A percentile compares a stretch with the other conserved stretches of the same genome.
phyloP scores from a whole-genome alignment of 78 protist genomes.

The Planoprotostelium fungivorum region DNA sequence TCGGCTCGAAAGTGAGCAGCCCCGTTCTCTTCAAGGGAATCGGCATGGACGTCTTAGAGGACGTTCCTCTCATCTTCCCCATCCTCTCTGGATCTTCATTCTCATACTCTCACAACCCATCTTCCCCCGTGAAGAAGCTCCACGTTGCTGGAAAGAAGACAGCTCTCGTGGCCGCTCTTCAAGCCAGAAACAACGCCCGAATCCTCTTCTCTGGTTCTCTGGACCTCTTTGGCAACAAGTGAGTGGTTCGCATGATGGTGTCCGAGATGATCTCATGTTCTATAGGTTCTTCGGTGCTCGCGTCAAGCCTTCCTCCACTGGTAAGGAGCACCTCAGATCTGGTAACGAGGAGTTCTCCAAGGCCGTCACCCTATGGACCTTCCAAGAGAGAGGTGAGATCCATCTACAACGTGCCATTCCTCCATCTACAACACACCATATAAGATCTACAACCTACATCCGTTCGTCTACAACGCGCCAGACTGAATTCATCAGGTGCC shows the following conservation, averaged over 20 bases:
- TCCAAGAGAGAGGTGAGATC: constrained; percentile 72
- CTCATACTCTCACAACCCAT: constrained; percentile 50
- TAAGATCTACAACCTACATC: no score
- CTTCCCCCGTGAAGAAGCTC: constrained; percentile 14
- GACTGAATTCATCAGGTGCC: not conserved
- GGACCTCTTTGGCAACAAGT: constrained; percentile 57
- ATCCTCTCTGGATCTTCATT: constrained; percentile 45
- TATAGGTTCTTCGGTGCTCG: not conserved
- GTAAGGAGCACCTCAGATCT: not conserved
- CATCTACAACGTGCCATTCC: not conserved
- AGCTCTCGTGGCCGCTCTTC: constrained; percentile 75
- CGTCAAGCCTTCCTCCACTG: not conserved
- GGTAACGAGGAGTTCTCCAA: constrained; percentile 45
- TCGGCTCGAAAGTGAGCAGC: constrained; percentile 10
- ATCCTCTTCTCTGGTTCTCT: constrained; percentile 67
- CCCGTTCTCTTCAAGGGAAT: constrained; percentile 71
- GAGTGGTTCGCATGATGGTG: not conserved
- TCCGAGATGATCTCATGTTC: not conserved
- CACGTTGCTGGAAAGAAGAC: constrained; percentile 28
- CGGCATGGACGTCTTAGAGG: constrained; percentile 34
- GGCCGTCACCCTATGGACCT: constrained; percentile 48
- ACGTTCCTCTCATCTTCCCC: constrained; percentile 29
- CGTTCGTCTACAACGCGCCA: not conserved
- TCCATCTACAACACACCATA: no score
- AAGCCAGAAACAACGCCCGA: constrained; percentile 83